phyloP scores from a whole-genome alignment of 495 filamentous ascomycete genomes.

The Talaromyces proteolyticus region DNA sequence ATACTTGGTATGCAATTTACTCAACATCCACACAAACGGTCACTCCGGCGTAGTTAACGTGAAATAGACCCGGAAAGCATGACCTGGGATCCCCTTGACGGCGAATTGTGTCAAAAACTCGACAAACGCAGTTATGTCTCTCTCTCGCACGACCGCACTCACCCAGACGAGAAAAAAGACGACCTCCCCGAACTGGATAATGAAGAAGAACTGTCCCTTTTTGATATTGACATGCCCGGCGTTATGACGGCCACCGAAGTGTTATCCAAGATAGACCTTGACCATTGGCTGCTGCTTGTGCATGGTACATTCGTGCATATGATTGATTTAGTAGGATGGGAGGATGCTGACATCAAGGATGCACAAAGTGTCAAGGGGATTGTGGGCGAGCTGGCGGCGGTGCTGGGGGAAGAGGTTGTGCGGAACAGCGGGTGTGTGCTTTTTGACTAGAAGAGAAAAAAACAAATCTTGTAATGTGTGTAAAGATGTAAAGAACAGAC shows the following conservation, averaged over 20 bases:
- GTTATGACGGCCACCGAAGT: constrained; percentile 62
- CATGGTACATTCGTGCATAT: constrained; percentile 36
- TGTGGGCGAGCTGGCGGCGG: constrained; percentile 72
- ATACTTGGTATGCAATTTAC: constrained; percentile 51
- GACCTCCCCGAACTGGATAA: constrained; percentile 26
- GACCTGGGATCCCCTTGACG: constrained; percentile 70
- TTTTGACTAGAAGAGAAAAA: too few relatives aligned
- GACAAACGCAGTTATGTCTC: constrained; percentile 63
- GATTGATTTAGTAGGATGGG: constrained; percentile 63
- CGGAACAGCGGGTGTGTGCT: constrained; percentile 41
- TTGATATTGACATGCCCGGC: constrained; percentile 71
- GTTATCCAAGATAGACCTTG: constrained; percentile 51
- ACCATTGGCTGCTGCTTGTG: constrained; percentile 44
- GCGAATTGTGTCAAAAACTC: constrained; percentile 57
- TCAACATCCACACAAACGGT: not conserved
- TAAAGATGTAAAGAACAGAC: too few relatives aligned
- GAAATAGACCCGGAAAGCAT: constrained; percentile 64
- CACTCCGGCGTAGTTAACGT: not conserved
- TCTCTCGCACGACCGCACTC: constrained; percentile 45
- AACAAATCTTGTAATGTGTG: too few relatives aligned
- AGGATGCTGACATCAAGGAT: constrained; percentile 47
- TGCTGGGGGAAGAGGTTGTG: constrained; percentile 63
- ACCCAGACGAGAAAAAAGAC: constrained; percentile 11
- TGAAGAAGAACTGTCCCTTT: constrained; percentile 51
- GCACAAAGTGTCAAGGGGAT: constrained; percentile 54